Evolutionary conservation across 177 flowering plant species (phyloP).

Genomic region (Vitis hybrid): DNA sequence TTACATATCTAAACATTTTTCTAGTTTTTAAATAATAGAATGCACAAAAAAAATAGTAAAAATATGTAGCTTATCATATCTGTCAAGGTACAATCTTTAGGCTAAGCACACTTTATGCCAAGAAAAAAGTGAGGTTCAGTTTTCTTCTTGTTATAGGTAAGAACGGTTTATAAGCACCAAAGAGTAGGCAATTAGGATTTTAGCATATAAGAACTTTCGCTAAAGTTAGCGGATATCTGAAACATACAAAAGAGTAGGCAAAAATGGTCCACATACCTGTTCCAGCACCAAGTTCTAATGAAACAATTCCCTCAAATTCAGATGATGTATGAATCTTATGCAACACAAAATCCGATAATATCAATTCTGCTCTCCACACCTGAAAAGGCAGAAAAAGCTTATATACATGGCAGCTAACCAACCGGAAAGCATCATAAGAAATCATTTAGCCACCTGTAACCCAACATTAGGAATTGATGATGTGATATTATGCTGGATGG

Average conservation of each 20-base stretch:
- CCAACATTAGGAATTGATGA: slow-evolving; percentile 85
- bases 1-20: too few species aligned
- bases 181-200: too few species aligned
- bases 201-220: too few species aligned
- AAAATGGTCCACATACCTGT: slow-evolving; percentile 52
- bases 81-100: too few species aligned
- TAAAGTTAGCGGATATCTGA: too few species aligned
- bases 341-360: slow-evolving; percentile 75
- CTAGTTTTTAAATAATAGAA: too few species aligned
- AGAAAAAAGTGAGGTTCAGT: too few species aligned
- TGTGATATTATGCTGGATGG: slow-evolving; percentile 73
- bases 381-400: slow-evolving; percentile 20
- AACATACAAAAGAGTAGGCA: background rate
- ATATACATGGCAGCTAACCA: background rate
- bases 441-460: slow-evolving; percentile 58
- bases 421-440: background rate
- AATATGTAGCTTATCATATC: too few species aligned
- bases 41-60: too few species aligned
- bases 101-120: too few species aligned
- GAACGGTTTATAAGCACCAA: too few species aligned
- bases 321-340: slow-evolving; percentile 62
- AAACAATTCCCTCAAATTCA: slow-evolving; percentile 53
- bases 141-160: too few species aligned
- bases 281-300: slow-evolving; percentile 91
- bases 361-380: slow-evolving; percentile 89